Evolutionary conservation across 345 rosid genomes (phyloP).

Genomic region (Camelina laxa): DNA sequence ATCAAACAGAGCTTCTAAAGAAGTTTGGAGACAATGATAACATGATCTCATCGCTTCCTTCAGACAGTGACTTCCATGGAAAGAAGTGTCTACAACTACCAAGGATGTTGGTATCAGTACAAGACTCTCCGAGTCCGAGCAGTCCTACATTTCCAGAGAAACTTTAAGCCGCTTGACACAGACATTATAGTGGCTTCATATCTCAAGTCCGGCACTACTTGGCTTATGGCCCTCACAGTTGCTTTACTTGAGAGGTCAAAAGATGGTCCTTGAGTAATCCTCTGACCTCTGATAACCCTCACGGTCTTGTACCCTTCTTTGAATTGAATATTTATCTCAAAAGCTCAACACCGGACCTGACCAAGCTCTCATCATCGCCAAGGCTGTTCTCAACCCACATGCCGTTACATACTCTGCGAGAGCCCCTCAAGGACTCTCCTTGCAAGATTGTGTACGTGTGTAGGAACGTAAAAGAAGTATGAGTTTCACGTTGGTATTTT

Average conservation of each 20-base stretch:
- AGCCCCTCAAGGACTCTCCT: background rate
- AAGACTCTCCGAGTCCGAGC: too few relatives aligned
- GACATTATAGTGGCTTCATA: too few relatives aligned
- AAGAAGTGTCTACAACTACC: too few relatives aligned
- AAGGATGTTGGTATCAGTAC: too few relatives aligned
- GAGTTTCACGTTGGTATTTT: background rate
- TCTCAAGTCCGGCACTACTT: background rate
- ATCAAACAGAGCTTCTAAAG: too few relatives aligned
- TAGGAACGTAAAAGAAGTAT: background rate
- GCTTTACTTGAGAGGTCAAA: conserved; percentile 4
- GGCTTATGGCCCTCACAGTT: background rate
- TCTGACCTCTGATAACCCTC: background rate
- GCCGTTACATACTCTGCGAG: background rate
- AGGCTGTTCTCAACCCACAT: background rate
- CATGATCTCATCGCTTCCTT: too few relatives aligned
- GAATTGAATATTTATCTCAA: background rate
- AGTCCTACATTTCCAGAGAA: too few relatives aligned
- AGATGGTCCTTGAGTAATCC: background rate
- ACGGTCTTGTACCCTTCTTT: background rate
- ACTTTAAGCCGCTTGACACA: too few relatives aligned
- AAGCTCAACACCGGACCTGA: background rate
- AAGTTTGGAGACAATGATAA: too few relatives aligned
- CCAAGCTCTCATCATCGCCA: background rate
- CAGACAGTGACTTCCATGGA: too few relatives aligned
- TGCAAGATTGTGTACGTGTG: background rate